phyloP scores from a whole-genome alignment of 2,329 filamentous ascomycete genomes.

The Emydomyces testavorans region DNA sequence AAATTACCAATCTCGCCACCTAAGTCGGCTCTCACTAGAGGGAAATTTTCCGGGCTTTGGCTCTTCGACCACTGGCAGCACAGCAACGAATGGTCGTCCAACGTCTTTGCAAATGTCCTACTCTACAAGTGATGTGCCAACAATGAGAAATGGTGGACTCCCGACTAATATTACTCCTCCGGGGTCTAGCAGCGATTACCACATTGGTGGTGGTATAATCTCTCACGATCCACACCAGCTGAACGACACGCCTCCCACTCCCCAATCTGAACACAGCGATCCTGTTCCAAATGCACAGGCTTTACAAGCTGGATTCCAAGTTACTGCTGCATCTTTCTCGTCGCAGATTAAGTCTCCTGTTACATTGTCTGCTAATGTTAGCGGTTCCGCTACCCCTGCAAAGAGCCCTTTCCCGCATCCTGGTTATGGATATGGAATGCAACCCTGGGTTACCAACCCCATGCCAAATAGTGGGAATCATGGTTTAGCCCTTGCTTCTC shows the following conservation, averaged over 20 bases:
- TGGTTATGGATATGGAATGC: slow-evolving; percentile 42
- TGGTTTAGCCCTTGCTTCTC: slow-evolving; percentile 39
- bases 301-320: slow-evolving; percentile 63
- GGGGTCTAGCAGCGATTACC: slow-evolving; percentile 50
- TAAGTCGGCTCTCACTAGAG: slow-evolving; percentile 37
- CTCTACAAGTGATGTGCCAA: slow-evolving; percentile 80
- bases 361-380: slow-evolving; percentile 21
- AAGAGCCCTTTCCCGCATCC: slow-evolving; percentile 28
- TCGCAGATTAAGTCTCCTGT: slow-evolving; percentile 42
- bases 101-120: slow-evolving; percentile 63
- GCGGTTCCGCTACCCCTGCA: slow-evolving; percentile 24
- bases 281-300: slow-evolving; percentile 44
- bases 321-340: slow-evolving; percentile 67
- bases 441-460: slow-evolving; percentile 45
- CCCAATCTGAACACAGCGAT: slow-evolving; percentile 36
- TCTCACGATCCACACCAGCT: slow-evolving; percentile 54
- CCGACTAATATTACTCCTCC: slow-evolving; percentile 34
- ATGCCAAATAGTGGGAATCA: slow-evolving; percentile 28
- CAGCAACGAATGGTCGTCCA: slow-evolving; percentile 29
- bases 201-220: background rate
- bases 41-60: slow-evolving; percentile 18
- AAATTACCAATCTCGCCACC: slow-evolving; percentile 24
- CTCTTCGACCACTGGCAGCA: slow-evolving; percentile 12
- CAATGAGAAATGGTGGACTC: slow-evolving; percentile 55
- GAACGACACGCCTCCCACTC: slow-evolving; percentile 19